Evolutionary conservation across 768 basidiomycete species (phyloP), one percentile per base, ranked within the genome.

Genomic region (Lactarius tabidus): DNA sequence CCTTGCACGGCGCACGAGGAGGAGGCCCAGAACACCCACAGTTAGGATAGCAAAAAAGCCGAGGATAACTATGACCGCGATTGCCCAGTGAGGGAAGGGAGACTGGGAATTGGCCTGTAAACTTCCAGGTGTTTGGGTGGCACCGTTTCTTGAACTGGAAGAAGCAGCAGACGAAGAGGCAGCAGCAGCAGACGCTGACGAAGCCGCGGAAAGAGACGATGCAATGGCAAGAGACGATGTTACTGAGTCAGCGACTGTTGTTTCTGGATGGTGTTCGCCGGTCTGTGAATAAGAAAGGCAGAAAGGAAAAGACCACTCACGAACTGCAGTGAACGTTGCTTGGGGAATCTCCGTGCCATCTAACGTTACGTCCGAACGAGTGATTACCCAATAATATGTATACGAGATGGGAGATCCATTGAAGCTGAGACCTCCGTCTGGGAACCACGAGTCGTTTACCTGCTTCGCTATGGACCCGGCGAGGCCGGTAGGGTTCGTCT

Each of bases 11-110:
- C 89, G 86, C 73, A 91, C 77, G 73, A 92, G 82, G 74, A 93
- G 76, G 80, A 91, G 93, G 41, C 80, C 78, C 60, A 92, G 82
- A 58, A 88, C 75, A 69, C 87, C 85, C 6, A 84, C 79, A 17
- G 89, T 85, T 51, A 85, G 81, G 67, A 94, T 86, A 62, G 93
- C 91, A 66, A 94, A 80, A 77, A 93, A 88, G 29, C 91, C 93
- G 29, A 95, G 84, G 48, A 95, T 83, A 55, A 88, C 89, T 59
- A 95, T 91, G 68, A 95, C 88, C 59, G 95, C 92, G 71, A 95
- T 95, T 12, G 91, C 94, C 93, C 92, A 95, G 72, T 85, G 85
- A 10, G 92, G 93, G 73, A 94, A 94, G 39, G 79, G 70, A 18
- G 80, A 72, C 62, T 67, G 72, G 58, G 71, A 62, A 20, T 71